Evolutionary conservation across 1,284 basidiomycete genomes (phyloP).

Genomic region (Cryptococcus sp.): DNA sequence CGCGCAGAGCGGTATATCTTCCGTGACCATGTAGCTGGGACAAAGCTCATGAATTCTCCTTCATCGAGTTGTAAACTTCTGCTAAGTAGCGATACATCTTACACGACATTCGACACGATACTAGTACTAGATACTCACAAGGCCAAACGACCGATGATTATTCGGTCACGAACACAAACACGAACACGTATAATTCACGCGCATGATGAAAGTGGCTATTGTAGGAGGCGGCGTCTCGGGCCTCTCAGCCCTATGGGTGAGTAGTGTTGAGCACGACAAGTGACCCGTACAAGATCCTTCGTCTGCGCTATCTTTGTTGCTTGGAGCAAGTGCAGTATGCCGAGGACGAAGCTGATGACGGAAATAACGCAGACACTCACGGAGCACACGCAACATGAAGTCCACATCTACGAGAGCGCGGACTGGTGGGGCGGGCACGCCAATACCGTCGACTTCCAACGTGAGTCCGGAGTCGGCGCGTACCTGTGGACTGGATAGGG

Average conservation of each 20-base stretch:
- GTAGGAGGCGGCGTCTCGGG: conserved; percentile 79
- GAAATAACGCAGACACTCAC: conserved; percentile 62
- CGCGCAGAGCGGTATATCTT: too few species aligned
- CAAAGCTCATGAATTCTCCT: too few species aligned
- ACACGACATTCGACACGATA: too few species aligned
- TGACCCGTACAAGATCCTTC: neutral
- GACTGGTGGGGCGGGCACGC: conserved; percentile 74
- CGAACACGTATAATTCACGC: too few species aligned
- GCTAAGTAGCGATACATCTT: too few species aligned
- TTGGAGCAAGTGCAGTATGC: neutral
- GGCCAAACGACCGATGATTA: too few species aligned
- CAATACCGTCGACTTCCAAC: conserved; percentile 67
- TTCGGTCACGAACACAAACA: too few species aligned
- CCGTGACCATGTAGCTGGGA: too few species aligned
- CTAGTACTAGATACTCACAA: too few species aligned
- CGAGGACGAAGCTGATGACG: too few species aligned
- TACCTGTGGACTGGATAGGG: neutral
- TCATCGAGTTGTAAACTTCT: too few species aligned
- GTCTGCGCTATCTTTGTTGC: neutral
- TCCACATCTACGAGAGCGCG: conserved; percentile 75
- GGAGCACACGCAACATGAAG: conserved; percentile 74
- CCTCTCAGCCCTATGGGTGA: conserved; percentile 73
- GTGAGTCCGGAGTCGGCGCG: conserved; percentile 25
- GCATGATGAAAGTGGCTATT: conserved; percentile 63
- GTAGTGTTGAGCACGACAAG: conserved; percentile 21